phyloP scores from a whole-genome alignment of 1,139 yeast genomes.

The Yamadazyma sp. region DNA sequence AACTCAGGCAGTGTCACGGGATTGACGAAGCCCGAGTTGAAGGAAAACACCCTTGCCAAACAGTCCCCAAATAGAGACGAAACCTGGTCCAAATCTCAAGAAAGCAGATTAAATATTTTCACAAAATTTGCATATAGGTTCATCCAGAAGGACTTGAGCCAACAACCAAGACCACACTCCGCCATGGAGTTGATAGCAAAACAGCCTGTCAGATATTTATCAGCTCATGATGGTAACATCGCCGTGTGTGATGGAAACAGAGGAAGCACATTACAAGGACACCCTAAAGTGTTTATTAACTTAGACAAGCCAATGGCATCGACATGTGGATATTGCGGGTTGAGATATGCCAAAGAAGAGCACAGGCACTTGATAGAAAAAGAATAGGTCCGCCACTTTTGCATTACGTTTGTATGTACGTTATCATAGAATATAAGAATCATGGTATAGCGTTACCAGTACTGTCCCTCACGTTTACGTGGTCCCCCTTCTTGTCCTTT shows the following conservation, averaged over 20 bases:
- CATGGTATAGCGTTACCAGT: no score
- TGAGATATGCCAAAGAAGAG: slow-evolving; percentile 59
- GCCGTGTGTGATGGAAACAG: slow-evolving; percentile 88
- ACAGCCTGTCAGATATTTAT: slow-evolving; percentile 67
- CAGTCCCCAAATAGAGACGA: slow-evolving; percentile 77
- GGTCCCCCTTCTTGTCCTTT: no score
- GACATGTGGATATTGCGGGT: slow-evolving; percentile 58
- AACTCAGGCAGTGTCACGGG: slow-evolving; percentile 32
- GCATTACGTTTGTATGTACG: neutral
- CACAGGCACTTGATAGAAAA: slow-evolving; percentile 38
- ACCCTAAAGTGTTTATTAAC: slow-evolving; percentile 72
- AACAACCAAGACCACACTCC: slow-evolving; percentile 79
- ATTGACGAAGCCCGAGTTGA: slow-evolving; percentile 38
- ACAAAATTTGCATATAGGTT: slow-evolving; percentile 61
- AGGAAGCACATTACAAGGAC: slow-evolving; percentile 71
- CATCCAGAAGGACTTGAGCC: slow-evolving; percentile 63
- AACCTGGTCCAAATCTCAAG: slow-evolving; percentile 75
- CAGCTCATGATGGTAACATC: slow-evolving; percentile 48
- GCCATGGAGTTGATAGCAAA: slow-evolving; percentile 81
- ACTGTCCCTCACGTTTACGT: no score
- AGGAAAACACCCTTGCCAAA: slow-evolving; percentile 32
- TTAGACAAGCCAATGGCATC: slow-evolving; percentile 14
- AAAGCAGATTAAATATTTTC: slow-evolving; percentile 57
- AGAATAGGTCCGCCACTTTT: neutral
- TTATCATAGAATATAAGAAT: neutral